Conservation (phyloP, 129 eudicot species). For the Ambrosia artemisiifolia region DNA sequence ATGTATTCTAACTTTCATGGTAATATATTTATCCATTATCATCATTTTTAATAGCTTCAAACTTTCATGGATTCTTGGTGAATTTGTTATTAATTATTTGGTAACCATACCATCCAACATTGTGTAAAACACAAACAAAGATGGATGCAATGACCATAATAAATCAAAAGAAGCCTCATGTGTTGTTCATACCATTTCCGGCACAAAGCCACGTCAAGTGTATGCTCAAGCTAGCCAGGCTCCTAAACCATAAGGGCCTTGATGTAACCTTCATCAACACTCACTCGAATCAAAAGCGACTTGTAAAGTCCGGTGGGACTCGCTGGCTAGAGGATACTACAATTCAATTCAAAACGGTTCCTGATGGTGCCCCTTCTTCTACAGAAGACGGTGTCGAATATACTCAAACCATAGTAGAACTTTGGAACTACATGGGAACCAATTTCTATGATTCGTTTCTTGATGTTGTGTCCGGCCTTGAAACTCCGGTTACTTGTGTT, state of each 20-base stretch:
- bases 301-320: slow-evolving; percentile 12
- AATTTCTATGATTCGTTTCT: slow-evolving; percentile 35
- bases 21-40: neutral
- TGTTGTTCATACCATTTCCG: slow-evolving; percentile 54
- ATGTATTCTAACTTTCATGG: neutral
- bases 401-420: slow-evolving; percentile 9
- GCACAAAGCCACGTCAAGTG: slow-evolving; percentile 76
- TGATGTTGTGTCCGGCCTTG: slow-evolving; percentile 27
- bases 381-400: slow-evolving; percentile 7
- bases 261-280: slow-evolving; percentile 52
- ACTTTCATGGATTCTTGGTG: neutral
- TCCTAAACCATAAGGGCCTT: slow-evolving; percentile 50
- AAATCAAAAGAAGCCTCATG: slow-evolving; percentile 40
- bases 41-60: too few relatives aligned
- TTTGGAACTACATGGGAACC: slow-evolving; percentile 13
- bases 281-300: slow-evolving; percentile 30
- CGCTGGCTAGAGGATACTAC: slow-evolving; percentile 1
- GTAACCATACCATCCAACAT: too few relatives aligned
- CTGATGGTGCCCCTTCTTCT: slow-evolving; percentile 27
- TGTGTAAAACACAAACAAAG: neutral
- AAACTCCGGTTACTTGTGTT: slow-evolving; percentile 35
- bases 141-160: slow-evolving; percentile 9
- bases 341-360: slow-evolving; percentile 37
- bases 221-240: slow-evolving; percentile 59
- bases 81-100: neutral